Evolutionary conservation across 345 rosid species (phyloP), one percentile per base, ranked within the genome.

Genomic region (Psidium friedrichsthalianum): DNA sequence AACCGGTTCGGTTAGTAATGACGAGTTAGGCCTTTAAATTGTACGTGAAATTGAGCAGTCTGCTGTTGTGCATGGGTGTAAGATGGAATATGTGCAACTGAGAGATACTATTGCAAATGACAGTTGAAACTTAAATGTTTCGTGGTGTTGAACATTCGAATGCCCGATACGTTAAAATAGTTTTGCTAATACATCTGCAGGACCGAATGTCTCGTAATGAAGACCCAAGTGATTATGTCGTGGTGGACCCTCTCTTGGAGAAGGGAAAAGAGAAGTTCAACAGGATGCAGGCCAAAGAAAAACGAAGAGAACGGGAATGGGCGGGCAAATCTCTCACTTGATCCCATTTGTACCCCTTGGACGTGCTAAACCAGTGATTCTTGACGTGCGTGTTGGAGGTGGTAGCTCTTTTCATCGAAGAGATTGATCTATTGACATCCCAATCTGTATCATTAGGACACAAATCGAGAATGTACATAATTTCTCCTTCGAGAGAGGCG

Each of bases 221-320:
- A 87, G 98, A 97, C 86, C 92, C 93, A 36, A 92, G 94, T 88
- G 98, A 96, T 85, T 97, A 95, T 84, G 95, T 94, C 21, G 97
- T 96, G 86, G 94, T 94, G 59, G 99, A 97, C 85, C 99, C 99
- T 87, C 96, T 96, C 57, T 87, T 97, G 88, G 97, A 96, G 91
- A 97, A 97, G 86, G 99, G 99, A 83, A 97, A 94, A 89, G 99
- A 95, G 86, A 97, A 97, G 87, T 97, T 97, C 89, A 97, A 97
- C 89, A 89, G 88, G 88, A 96, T 96, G 95, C 95, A 90, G 90
- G 98, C 99, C 84, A 95, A 95, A 90, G 97, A 94, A 87, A 97
- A 96, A 89, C 91, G 94, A 83, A 86, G 87, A 83, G 96, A 92
- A 54, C 91, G 97, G 36, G 99, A 97, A 92, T 96, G 99, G 99